These are phyloP conservation scores for Porphyrellus sp. DNA, from an alignment of 1,284 basidiomycete genomes.

Conservation along the genomic window DNA sequence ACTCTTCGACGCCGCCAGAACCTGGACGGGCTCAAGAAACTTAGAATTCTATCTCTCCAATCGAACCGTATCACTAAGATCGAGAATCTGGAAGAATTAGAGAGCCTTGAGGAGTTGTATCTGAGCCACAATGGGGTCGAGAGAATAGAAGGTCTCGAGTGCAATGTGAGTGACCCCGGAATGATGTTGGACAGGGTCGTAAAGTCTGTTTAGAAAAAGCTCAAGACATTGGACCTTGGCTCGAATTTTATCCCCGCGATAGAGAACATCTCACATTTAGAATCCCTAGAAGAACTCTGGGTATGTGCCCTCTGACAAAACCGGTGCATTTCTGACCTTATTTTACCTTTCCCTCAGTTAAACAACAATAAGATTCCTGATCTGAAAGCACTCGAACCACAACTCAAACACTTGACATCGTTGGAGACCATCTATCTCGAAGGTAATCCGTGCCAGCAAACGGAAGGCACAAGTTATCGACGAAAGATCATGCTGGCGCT, in stretches of 20 bases:
- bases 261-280: conserved; percentile 80
- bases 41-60: conserved; percentile 85
- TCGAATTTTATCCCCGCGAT: conserved; percentile 80
- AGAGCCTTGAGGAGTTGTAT: conserved; percentile 86
- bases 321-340: background rate
- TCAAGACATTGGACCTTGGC: conserved; percentile 86
- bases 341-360: conserved; percentile 50
- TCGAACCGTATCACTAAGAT: conserved; percentile 92
- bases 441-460: conserved; percentile 86
- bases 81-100: conserved; percentile 72
- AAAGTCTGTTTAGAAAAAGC: conserved; percentile 51
- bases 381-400: conserved; percentile 63
- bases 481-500: conserved; percentile 87
- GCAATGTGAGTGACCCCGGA: conserved; percentile 56
- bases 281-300: conserved; percentile 88
- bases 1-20: conserved; percentile 38
- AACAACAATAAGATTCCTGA: conserved; percentile 83
- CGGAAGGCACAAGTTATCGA: conserved; percentile 78
- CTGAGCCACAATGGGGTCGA: conserved; percentile 91
- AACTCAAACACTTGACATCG: conserved; percentile 66
- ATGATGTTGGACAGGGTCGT: background rate
- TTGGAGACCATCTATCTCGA: conserved; percentile 94
- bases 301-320: conserved; percentile 42
- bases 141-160: conserved; percentile 81
- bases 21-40: conserved; percentile 61